A percentile compares a stretch with the other conserved stretches of the same genome.
Evolutionary conservation across 345 rosid species (phyloP).

Genomic region (Acer negundo): DNA sequence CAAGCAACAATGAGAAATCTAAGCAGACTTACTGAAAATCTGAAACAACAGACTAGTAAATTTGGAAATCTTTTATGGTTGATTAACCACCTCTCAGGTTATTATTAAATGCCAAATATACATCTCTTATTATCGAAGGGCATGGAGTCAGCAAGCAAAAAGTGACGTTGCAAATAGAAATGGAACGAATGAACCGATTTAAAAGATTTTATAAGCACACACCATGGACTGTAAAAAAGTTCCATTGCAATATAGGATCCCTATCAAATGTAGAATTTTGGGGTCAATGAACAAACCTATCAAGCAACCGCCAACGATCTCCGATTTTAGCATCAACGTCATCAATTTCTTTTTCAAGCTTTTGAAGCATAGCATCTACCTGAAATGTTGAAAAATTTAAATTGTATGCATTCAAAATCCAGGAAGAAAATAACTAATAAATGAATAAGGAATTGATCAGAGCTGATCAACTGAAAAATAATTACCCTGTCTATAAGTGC

Average conservation of each 20-base stretch:
- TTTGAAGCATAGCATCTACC: constrained; percentile 97
- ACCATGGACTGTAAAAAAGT: background rate
- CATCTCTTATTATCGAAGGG: background rate
- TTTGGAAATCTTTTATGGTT: background rate
- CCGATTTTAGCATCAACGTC: constrained; percentile 97
- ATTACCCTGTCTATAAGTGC: constrained; percentile 75
- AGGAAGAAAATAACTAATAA: constrained; percentile 1
- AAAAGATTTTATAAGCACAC: background rate
- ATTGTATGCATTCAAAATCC: background rate
- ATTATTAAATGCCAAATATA: background rate
- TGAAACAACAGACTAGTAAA: background rate
- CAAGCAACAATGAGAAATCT: background rate
- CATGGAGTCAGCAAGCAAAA: background rate
- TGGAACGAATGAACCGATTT: background rate
- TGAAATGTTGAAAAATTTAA: constrained; percentile 32
- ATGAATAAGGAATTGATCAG: background rate
- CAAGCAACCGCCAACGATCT: constrained; percentile 85
- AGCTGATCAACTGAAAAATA: background rate
- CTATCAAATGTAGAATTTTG: background rate
- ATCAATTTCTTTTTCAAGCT: constrained; percentile 95
- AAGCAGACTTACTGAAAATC: background rate
- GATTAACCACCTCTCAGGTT: background rate
- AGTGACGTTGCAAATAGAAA: background rate
- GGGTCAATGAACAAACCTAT: constrained; percentile 57
- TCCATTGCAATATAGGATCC: constrained; percentile 7